phyloP scores from a whole-genome alignment of 1,284 basidiomycete genomes.

The Bjerkandera adusta region DNA sequence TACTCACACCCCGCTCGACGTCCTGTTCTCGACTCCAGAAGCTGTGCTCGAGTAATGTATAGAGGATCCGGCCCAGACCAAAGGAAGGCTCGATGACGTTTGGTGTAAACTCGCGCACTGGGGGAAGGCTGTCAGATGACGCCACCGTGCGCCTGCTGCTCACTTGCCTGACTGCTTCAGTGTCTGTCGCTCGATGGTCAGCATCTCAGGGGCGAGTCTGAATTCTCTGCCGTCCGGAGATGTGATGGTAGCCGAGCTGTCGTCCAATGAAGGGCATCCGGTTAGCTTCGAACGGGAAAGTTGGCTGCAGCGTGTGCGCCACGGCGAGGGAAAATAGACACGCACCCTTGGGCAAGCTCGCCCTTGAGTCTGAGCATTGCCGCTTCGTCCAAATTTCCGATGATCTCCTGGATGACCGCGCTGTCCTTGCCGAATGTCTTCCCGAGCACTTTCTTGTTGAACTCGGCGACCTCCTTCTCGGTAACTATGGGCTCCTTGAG shows the following conservation, averaged over 20 bases:
- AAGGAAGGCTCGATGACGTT: slow-evolving; percentile 99
- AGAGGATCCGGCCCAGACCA: slow-evolving; percentile 95
- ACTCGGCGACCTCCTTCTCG: slow-evolving; percentile 73
- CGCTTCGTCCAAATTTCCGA: slow-evolving; percentile 71
- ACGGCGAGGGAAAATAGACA: slow-evolving; percentile 7
- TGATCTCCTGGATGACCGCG: slow-evolving; percentile 65
- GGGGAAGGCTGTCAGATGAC: slow-evolving; percentile 30
- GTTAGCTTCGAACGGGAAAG: not conserved
- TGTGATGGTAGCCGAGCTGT: slow-evolving; percentile 47
- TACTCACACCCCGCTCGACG: slow-evolving; percentile 79
- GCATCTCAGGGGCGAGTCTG: slow-evolving; percentile 70
- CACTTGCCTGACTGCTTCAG: slow-evolving; percentile 86
- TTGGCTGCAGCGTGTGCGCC: too few species aligned
- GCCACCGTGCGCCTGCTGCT: slow-evolving; percentile 10
- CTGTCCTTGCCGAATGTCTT: slow-evolving; percentile 90
- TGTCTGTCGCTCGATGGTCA: slow-evolving; percentile 83
- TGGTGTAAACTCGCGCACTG: slow-evolving; percentile 93
- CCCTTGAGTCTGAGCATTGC: slow-evolving; percentile 69
- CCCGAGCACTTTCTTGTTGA: slow-evolving; percentile 89
- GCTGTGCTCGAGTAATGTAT: slow-evolving; percentile 91
- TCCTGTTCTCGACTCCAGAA: slow-evolving; percentile 96
- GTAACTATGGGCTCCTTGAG: slow-evolving; percentile 79
- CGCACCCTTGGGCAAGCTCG: slow-evolving; percentile 76
- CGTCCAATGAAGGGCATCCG: slow-evolving; percentile 8
- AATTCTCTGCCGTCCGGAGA: slow-evolving; percentile 68